Evolutionary conservation across 2,329 filamentous ascomycete species (phyloP).

Genomic region (Exophiala spinifera): DNA sequence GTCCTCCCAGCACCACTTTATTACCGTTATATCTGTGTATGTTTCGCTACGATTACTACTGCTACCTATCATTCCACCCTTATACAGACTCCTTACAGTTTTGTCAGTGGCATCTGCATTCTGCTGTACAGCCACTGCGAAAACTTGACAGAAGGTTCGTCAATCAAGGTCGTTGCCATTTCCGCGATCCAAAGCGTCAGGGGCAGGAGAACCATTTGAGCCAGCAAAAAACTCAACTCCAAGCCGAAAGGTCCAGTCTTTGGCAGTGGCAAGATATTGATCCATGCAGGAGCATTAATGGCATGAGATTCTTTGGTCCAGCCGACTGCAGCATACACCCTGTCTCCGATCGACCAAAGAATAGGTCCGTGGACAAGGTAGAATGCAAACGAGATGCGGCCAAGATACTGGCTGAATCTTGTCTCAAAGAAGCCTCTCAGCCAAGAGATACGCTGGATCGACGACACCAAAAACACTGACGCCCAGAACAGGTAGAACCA

Average conservation of each 20-base stretch:
- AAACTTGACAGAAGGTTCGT: constrained; percentile 60
- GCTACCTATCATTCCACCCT: no score
- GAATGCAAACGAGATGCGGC: constrained; percentile 47
- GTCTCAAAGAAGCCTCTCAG: constrained; percentile 49
- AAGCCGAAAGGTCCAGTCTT: constrained; percentile 58
- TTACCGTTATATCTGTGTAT: no score
- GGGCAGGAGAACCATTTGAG: constrained; percentile 60
- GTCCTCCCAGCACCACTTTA: no score
- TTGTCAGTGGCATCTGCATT: constrained; percentile 33
- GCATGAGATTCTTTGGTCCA: constrained; percentile 51
- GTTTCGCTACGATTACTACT: no score
- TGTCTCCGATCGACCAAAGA: constrained; percentile 56
- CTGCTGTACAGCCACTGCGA: constrained; percentile 56
- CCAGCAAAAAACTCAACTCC: constrained; percentile 57
- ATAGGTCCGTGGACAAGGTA: constrained; percentile 48
- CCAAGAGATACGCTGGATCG: constrained; percentile 56
- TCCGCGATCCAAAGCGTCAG: constrained; percentile 59
- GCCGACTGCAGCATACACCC: constrained; percentile 61
- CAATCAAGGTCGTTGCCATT: constrained; percentile 54
- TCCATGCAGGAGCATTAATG: constrained; percentile 55
- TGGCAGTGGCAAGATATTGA: constrained; percentile 55
- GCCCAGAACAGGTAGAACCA: constrained; percentile 67
- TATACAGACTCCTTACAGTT: not conserved
- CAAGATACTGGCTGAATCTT: constrained; percentile 44
- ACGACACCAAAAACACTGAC: constrained; percentile 54